Conservation (phyloP, 345 rosid species). For the Odontarrhena argentea region DNA sequence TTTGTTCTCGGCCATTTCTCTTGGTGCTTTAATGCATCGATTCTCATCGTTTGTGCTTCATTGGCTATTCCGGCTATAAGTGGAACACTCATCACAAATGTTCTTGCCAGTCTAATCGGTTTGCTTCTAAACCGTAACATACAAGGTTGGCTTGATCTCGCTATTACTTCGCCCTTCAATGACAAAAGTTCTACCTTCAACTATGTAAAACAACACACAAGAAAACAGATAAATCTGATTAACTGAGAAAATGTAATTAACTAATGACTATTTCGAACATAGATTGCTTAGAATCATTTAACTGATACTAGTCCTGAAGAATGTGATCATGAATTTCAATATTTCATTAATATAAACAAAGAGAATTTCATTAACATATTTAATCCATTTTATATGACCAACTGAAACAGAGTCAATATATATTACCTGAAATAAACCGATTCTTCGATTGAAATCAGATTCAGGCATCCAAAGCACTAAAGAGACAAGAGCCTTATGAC, state of each 20-base stretch:
- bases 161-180: constrained; percentile 46
- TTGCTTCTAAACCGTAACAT: constrained; percentile 71
- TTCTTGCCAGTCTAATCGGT: constrained; percentile 57
- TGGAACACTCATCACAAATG: constrained; percentile 61
- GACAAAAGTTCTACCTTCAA: constrained; percentile 67
- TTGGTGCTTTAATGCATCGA: constrained; percentile 51
- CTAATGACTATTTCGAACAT: no score
- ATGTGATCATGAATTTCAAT: not conserved
- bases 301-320: no score
- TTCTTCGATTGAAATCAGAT: constrained; percentile 62
- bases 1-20: constrained; percentile 64
- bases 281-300: no score
- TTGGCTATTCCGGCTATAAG: constrained; percentile 58
- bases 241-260: not conserved
- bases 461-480: constrained; percentile 74
- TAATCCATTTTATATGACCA: no score
- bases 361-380: no score
- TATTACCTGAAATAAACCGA: constrained; percentile 73
- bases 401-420: not conserved
- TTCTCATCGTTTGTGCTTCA: constrained; percentile 63
- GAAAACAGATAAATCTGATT: not conserved
- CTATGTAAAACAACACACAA: constrained; percentile 39
- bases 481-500: constrained; percentile 59
- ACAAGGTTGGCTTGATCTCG: constrained; percentile 73
- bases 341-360: no score